These are phyloP conservation scores for Desmodesmus armatus DNA, from an alignment of 139 green algal genomes.

Conservation along the genomic window DNA sequence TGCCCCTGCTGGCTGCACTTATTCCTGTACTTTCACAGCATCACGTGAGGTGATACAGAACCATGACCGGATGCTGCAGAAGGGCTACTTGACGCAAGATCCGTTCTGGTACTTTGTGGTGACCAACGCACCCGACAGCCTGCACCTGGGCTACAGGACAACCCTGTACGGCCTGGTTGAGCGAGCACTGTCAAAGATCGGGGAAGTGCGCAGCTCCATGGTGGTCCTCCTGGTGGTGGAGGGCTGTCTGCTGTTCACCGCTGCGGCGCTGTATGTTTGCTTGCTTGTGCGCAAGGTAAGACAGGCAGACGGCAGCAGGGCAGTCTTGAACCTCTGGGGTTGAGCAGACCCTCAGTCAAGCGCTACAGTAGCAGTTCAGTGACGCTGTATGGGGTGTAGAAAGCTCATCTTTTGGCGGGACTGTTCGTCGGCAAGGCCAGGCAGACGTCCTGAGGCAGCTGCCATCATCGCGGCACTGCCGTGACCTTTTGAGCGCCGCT, in stretches of 20 bases:
- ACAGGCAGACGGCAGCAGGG: background rate
- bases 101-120: slow-evolving; percentile 44
- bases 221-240: slow-evolving; percentile 51
- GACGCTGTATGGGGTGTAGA: no score
- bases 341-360: no score
- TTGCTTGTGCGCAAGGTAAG: slow-evolving; percentile 50
- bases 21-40: no score
- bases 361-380: no score
- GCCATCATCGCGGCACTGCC: no score
- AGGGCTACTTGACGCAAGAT: background rate
- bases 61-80: slow-evolving; percentile 3
- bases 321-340: no score
- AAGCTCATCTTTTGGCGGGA: no score
- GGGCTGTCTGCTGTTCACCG: slow-evolving; percentile 46
- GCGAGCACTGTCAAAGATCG: slow-evolving; percentile 29
- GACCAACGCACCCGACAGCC: slow-evolving; percentile 37
- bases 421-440: no score
- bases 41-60: slow-evolving; percentile 43
- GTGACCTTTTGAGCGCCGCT: no score
- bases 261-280: slow-evolving; percentile 39
- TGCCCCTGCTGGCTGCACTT: no score
- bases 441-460: no score
- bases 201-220: slow-evolving; percentile 26
- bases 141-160: slow-evolving; percentile 48
- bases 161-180: slow-evolving; percentile 47